phyloP scores from a whole-genome alignment of 225 moss, liverwort and hornwort genomes.

The Physcomitrellopsis africana region DNA sequence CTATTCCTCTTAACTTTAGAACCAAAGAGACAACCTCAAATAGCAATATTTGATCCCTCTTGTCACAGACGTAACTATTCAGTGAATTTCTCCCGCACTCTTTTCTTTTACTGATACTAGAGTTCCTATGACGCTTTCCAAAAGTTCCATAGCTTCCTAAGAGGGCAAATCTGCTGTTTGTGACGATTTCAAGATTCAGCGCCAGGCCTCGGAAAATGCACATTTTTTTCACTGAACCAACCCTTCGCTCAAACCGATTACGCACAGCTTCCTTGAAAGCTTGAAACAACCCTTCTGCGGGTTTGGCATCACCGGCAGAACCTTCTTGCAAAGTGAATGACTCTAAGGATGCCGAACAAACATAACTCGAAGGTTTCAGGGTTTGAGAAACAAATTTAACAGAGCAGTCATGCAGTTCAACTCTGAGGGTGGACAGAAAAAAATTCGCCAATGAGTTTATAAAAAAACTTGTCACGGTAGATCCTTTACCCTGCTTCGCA shows the following conservation, averaged over 20 bases:
- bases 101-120: conserved; percentile 27
- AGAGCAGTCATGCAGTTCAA: conserved; percentile 78
- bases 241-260: conserved; percentile 51
- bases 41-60: conserved; percentile 53
- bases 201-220: conserved; percentile 68
- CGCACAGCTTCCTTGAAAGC: conserved; percentile 64
- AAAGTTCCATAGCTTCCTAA: conserved; percentile 17
- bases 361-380: conserved; percentile 53
- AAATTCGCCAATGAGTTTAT: conserved; percentile 64
- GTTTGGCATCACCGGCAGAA: conserved; percentile 45
- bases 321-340: conserved; percentile 81
- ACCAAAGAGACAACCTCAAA: conserved; percentile 68
- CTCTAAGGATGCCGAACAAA: conserved; percentile 62
- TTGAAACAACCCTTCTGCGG: conserved; percentile 69
- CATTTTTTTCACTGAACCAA: conserved; percentile 48
- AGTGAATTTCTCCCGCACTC: conserved; percentile 24
- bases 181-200: conserved; percentile 47
- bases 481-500: conserved; percentile 45
- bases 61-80: conserved; percentile 24
- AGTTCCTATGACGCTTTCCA: conserved; percentile 30
- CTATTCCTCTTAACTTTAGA: conserved; percentile 57
- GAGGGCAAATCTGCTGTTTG: background rate
- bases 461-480: conserved; percentile 51
- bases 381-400: conserved; percentile 61
- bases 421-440: conserved; percentile 69